Base-by-base conservation (phyloP, 805 yeast genomes). In the Yarrowia hollandica region DNA sequence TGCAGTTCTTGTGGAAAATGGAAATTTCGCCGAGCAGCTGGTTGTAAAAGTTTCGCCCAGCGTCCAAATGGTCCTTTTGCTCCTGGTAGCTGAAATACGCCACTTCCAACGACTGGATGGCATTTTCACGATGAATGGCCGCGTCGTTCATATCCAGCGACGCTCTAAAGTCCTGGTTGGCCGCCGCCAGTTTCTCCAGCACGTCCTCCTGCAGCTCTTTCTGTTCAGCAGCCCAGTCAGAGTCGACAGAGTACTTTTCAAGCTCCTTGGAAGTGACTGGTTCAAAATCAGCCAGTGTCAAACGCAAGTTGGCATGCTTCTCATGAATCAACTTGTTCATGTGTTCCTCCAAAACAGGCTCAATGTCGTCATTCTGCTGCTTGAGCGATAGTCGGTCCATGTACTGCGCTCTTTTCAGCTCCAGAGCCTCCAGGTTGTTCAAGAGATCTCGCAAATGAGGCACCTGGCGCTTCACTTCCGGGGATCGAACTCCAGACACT, bases 41-140 rank as follows among this genome's bases (percentile, higher is more conserved):
- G 34, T 76, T 76, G 72, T 91, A 91, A 67, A 90, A 90, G 58
- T 78, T 77, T 0, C 80, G 65, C 0, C 96, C 97, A 64, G 86
- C 87, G 26, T 78, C 78, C 23, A 89, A 68, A 66, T 88, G 86
- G 5, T 76, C 73, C 15, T 78, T 69, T 2, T 88, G 76, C 64
- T 86, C 88, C 25, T 77, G 69, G 65, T 76, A 85, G 48, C 80
- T 77, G 35, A 74, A 69, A 62, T 76, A 80, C 1, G 79, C 80
- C 5, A 74, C 69, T 58, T 82, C 86, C 25, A 86, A 68, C 1
- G 69, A 72, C 58, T 81, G 82, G 39, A 87, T 69, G 0, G 80
- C 79, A 19, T 73, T 72, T 55, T 79, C 80, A 44, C 90, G 72
- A 30, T 72, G 72, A 4, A 60, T 61, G 1, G 74, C 66, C 1